Evolutionary conservation across 164 flowering plant species (phyloP), one percentile per base, ranked within the genome.

Genomic region (Cinnamomum micranthum): DNA sequence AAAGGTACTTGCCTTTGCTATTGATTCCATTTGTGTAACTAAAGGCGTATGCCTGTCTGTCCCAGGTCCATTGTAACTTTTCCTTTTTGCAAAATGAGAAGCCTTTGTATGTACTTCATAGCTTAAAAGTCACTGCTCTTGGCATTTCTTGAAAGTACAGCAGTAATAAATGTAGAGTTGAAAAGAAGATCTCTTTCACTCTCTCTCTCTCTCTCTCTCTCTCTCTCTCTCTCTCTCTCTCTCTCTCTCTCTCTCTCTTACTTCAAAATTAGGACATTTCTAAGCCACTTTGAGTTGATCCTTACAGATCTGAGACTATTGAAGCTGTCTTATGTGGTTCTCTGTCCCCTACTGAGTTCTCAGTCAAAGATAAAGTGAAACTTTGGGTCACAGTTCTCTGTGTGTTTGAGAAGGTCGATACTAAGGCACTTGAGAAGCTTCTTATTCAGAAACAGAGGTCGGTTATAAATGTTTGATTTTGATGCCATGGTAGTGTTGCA

Each of bases 391-490:
- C 80, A 70, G 69, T 86, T 47, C 92, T 91, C 79, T 83, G 93
- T 20, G 85, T 77, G 50, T 91, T 93, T 83, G 97, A 93, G 78
- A 92, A 87, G 79, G 91, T 92, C 81, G 99, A 95, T 84, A 83
- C 88, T 23, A 95, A 91, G 83, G 99, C 98, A 58, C 90, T 95
- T 68, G 99, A 95, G 76, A 91, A 86, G 85, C 87, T 93, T 71
- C 83, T 95, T 80, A 94, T 88, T 84, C 98, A 93, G 85, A 94
- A 91, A 79, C 96, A 92, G 82, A 92, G 98, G 99, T 94, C 73
- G 69, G 88, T 79, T 65, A 9, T 33, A 25, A 28, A 71, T 71
- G 63, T 69, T 81, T 74, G 72, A 55, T 74, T 72, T 84, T 63
- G 60, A 27, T 64, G 69, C 71, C 72, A 78, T 74, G 79, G 80